Percentiles rank a stretch among this genome's conserved stretches.
These are phyloP conservation scores for Kazachstania kunashirensis DNA, from an alignment of 805 yeast genomes.

Conservation along the genomic window DNA sequence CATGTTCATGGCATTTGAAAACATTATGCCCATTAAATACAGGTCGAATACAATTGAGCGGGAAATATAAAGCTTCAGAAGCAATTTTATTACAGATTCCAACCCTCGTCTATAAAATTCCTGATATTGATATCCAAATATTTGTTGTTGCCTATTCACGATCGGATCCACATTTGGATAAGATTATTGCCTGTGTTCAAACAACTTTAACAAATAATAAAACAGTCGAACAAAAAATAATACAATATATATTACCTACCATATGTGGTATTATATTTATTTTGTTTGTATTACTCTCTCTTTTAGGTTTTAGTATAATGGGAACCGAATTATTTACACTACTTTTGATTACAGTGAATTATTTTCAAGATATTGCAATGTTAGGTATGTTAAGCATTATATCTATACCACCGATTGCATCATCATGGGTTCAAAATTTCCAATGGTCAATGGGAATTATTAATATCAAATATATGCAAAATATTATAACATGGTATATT, in stretches of 20 bases:
- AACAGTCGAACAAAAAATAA: conserved; percentile 85
- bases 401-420: conserved; percentile 88
- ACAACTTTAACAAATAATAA: conserved; percentile 79
- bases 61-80: conserved; percentile 38
- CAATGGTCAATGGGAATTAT: conserved; percentile 94
- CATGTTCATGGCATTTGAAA: conserved; percentile 52
- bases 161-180: conserved; percentile 33
- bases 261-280: conserved; percentile 78
- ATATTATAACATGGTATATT: conserved; percentile 83
- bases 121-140: conserved; percentile 89
- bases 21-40: conserved; percentile 75
- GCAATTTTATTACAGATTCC: conserved; percentile 51
- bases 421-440: conserved; percentile 96
- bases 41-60: conserved; percentile 70
- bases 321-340: conserved; percentile 95
- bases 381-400: conserved; percentile 95
- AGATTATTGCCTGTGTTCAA: conserved; percentile 79
- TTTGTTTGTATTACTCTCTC: conserved; percentile 76
- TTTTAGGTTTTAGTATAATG: conserved; percentile 80
- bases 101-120: conserved; percentile 74
- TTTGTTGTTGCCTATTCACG: conserved; percentile 53
- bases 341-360: conserved; percentile 80
- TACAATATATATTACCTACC: conserved; percentile 92
- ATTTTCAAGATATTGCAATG: conserved; percentile 87
- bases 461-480: conserved; percentile 63